A percentile compares a stretch with the other conserved stretches of the same genome.
Evolutionary conservation across 805 yeast genomes (phyloP).

Genomic region (Pichia nanzhaoensis): DNA sequence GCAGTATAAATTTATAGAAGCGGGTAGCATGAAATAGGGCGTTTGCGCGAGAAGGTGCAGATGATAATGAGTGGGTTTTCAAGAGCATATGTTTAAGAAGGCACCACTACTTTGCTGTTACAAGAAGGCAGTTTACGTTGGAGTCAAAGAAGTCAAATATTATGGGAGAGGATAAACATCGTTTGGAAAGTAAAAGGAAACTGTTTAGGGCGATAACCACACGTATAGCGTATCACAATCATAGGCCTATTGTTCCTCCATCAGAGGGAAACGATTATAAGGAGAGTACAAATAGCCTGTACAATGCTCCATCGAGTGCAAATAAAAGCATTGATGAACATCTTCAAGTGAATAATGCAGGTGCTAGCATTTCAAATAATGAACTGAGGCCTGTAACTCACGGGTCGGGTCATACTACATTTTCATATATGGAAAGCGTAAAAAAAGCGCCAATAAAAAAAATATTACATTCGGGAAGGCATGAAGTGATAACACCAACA

Average conservation of each 20-base stretch:
- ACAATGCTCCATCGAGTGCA: neutral
- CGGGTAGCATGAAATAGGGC: neutral
- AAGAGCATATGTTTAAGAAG: too few species aligned
- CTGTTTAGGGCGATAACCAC: conserved; percentile 31
- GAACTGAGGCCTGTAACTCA: conserved; percentile 1
- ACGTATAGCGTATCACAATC: conserved; percentile 24
- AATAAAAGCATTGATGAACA: neutral
- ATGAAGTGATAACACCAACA: neutral
- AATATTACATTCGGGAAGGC: neutral
- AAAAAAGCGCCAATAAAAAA: conserved; percentile 7
- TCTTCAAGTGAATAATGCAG: neutral
- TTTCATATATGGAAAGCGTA: conserved; percentile 6
- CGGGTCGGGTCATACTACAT: neutral
- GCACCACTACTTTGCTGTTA: too few species aligned
- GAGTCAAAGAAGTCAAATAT: neutral
- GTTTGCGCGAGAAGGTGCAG: neutral
- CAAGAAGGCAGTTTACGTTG: too few species aligned
- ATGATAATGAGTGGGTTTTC: neutral
- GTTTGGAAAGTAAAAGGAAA: conserved; percentile 27
- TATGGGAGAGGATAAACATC: neutral
- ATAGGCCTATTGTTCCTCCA: conserved; percentile 2
- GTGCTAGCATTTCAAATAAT: neutral
- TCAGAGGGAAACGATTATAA: conserved; percentile 13
- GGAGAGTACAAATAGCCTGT: conserved; percentile 1
- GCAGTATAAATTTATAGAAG: too few species aligned